Evolutionary conservation across 768 basidiomycete genomes (phyloP).

Genomic region (Boletales sp.): DNA sequence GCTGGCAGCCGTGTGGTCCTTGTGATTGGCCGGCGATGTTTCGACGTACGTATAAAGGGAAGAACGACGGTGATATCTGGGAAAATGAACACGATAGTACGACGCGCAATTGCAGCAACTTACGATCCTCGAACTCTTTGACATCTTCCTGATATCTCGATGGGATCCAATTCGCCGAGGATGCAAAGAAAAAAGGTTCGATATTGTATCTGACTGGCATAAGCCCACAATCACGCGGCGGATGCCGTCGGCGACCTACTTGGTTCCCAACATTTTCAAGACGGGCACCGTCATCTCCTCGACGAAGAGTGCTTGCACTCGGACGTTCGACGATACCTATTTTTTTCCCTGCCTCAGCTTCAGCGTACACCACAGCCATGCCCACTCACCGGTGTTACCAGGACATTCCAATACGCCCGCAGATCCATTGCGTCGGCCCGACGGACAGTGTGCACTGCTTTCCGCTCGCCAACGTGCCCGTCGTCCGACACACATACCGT

Average conservation of each 20-base stretch:
- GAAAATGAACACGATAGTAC: neutral
- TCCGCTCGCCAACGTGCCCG: slow-evolving; percentile 16
- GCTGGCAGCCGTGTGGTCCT: slow-evolving; percentile 9
- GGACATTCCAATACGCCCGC: slow-evolving; percentile 27
- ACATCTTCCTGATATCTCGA: slow-evolving; percentile 39
- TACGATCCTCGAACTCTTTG: slow-evolving; percentile 35
- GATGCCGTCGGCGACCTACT: slow-evolving; percentile 18
- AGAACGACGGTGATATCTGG: slow-evolving; percentile 43
- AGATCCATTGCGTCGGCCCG: slow-evolving; percentile 10
- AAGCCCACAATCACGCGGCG: neutral
- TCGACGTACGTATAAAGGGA: slow-evolving; percentile 39
- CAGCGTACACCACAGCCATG: neutral
- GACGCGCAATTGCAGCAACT: slow-evolving; percentile 15
- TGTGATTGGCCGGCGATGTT: slow-evolving; percentile 22
- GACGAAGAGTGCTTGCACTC: slow-evolving; percentile 37
- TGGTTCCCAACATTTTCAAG: slow-evolving; percentile 39
- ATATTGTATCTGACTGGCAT: slow-evolving; percentile 33
- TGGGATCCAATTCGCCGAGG: slow-evolving; percentile 40
- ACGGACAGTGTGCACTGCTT: slow-evolving; percentile 8
- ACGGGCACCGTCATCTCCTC: slow-evolving; percentile 34
- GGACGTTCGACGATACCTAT: slow-evolving; percentile 25
- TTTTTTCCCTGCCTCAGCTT: neutral
- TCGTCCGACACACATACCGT: slow-evolving; percentile 13
- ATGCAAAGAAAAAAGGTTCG: slow-evolving; percentile 44
- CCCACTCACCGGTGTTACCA: slow-evolving; percentile 24